These are phyloP conservation scores for Cyclotella cryptica DNA, from an alignment of 108 stramenopile species.

Conservation along the genomic window DNA sequence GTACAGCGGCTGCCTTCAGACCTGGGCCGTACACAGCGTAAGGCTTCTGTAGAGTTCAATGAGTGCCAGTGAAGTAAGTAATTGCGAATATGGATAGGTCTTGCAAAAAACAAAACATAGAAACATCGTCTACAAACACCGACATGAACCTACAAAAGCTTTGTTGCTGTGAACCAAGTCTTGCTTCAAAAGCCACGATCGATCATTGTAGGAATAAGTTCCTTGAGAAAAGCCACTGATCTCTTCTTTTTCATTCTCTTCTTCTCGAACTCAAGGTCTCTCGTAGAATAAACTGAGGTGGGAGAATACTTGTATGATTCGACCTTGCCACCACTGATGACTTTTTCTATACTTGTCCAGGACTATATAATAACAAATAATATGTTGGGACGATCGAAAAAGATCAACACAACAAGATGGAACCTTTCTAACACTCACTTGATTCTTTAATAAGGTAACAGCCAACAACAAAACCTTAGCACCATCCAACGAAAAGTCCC, in stretches of 20 bases:
- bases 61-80: not conserved
- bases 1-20: slow-evolving; percentile 43
- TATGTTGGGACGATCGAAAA: not conserved
- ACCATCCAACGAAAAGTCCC: slow-evolving; percentile 68
- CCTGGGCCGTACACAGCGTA: slow-evolving; percentile 52
- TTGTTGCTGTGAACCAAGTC: slow-evolving; percentile 36
- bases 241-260: slow-evolving; percentile 47
- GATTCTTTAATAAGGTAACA: slow-evolving; percentile 42
- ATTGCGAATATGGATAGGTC: not conserved
- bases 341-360: slow-evolving; percentile 54
- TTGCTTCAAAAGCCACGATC: slow-evolving; percentile 50
- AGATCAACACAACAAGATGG: not conserved
- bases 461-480: slow-evolving; percentile 67
- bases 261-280: slow-evolving; percentile 26
- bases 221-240: slow-evolving; percentile 57
- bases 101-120: slow-evolving; percentile 13
- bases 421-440: slow-evolving; percentile 20
- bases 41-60: slow-evolving; percentile 4
- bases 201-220: slow-evolving; percentile 54
- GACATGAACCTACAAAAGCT: slow-evolving; percentile 11
- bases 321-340: slow-evolving; percentile 60
- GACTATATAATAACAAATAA: slow-evolving; percentile 1
- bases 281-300: slow-evolving; percentile 3
- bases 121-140: not conserved
- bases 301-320: slow-evolving; percentile 64